Conservation (phyloP, 164 flowering plant species). For the Vitis amurensis region DNA sequence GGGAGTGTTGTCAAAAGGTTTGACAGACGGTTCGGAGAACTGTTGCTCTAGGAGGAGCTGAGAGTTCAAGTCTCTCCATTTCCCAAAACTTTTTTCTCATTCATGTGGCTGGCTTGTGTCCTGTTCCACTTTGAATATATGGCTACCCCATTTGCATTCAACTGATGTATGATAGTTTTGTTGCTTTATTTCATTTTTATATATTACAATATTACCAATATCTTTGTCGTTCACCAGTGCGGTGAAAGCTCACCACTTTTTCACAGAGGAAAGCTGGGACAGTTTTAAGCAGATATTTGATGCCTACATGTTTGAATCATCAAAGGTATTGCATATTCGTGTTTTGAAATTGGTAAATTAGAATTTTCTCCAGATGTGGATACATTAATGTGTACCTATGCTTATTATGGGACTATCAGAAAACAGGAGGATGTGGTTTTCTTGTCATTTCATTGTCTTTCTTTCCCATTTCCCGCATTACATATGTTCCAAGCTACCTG, state of each 20-base stretch:
- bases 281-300: constrained; percentile 84
- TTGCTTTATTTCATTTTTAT: neutral
- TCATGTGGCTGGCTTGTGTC: constrained; percentile 6
- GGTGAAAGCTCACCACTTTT: constrained; percentile 85
- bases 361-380: neutral
- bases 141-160: neutral
- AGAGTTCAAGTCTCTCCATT: constrained; percentile 99
- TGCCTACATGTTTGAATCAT: constrained; percentile 84
- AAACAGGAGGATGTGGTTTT: neutral
- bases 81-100: constrained; percentile 48
- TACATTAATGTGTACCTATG: neutral
- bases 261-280: constrained; percentile 86
- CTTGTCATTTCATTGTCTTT: neutral
- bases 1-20: constrained; percentile 99
- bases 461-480: neutral
- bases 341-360: neutral
- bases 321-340: constrained; percentile 54
- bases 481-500: neutral
- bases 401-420: neutral
- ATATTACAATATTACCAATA: constrained; percentile 24
- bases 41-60: constrained; percentile 97
- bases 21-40: constrained; percentile 87
- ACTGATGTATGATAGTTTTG: constrained; percentile 3
- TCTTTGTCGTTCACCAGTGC: constrained; percentile 62
- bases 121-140: neutral